Percentiles rank a stretch among this genome's conserved stretches.
Conservation (phyloP, 1,139 yeast species). For the Yamadazyma aaseri region DNA sequence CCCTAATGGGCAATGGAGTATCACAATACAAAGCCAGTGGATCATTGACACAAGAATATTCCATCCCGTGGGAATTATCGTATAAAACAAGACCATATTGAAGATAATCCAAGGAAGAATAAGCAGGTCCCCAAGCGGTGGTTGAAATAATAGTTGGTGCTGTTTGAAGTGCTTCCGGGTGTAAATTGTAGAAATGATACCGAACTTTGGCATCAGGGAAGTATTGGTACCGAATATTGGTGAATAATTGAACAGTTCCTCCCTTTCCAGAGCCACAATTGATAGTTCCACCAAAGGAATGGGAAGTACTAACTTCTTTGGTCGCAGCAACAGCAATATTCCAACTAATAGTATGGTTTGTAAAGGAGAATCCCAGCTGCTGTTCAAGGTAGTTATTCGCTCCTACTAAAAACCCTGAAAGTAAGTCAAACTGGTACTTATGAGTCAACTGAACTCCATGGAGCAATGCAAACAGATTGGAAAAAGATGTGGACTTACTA, state of each 20-base stretch:
- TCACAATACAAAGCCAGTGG: conserved; percentile 8
- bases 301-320: conserved; percentile 8
- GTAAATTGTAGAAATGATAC: conserved; percentile 7
- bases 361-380: not conserved
- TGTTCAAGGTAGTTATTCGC: not conserved
- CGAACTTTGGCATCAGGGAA: conserved; percentile 15
- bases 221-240: conserved; percentile 11
- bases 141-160: not conserved
- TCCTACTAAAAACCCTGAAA: not conserved
- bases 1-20: conserved; percentile 1
- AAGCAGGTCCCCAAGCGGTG: conserved; percentile 12
- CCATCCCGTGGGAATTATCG: conserved; percentile 14
- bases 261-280: conserved; percentile 12
- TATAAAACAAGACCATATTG: conserved; percentile 15
- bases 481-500: conserved; percentile 5
- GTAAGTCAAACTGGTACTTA: conserved; percentile 1
- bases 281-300: conserved; percentile 13
- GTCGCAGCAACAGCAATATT: conserved; percentile 7
- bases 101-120: conserved; percentile 7
- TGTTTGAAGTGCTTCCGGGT: not conserved
- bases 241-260: conserved; percentile 14
- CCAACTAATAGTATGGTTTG: conserved; percentile 6
- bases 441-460: conserved; percentile 6
- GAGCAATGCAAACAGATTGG: conserved; percentile 4
- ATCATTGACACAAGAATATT: conserved; percentile 16